These are phyloP conservation scores for Saposhnikovia divaricata DNA, from an alignment of 129 eudicot genomes.

Conservation along the genomic window DNA sequence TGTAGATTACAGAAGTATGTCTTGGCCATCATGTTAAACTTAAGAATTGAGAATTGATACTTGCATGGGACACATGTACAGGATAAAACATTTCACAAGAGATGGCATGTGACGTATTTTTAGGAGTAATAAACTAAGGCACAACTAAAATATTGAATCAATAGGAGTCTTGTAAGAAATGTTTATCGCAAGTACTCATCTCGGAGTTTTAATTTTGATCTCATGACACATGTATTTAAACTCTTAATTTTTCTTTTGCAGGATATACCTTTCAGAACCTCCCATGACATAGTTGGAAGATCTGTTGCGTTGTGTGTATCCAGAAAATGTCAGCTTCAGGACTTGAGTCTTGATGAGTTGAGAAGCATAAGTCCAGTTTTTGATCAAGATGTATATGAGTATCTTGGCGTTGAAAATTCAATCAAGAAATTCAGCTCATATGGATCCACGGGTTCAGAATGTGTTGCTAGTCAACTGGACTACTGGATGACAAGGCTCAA, in stretches of 20 bases:
- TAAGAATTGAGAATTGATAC: neutral
- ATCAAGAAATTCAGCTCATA: conserved; percentile 84
- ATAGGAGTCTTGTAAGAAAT: neutral
- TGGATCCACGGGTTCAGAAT: conserved; percentile 92
- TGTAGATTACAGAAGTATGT: neutral
- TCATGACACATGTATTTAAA: neutral
- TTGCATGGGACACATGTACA: neutral
- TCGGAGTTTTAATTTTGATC: neutral
- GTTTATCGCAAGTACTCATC: neutral
- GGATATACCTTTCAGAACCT: conserved; percentile 87
- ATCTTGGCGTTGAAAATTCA: conserved; percentile 83
- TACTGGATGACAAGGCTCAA: conserved; percentile 56
- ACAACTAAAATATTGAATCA: neutral
- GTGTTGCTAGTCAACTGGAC: conserved; percentile 76
- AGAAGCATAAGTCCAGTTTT: conserved; percentile 42
- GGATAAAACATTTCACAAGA: neutral
- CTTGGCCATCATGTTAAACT: neutral
- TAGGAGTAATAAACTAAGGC: neutral
- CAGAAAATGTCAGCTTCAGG: conserved; percentile 53
- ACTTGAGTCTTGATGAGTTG: conserved; percentile 67
- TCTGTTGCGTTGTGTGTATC: conserved; percentile 85
- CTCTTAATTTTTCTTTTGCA: conserved; percentile 19
- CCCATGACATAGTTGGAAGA: conserved; percentile 93
- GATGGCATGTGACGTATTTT: neutral
- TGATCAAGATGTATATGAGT: conserved; percentile 65